phyloP scores from a whole-genome alignment of 768 basidiomycete genomes.

The Tricholoma sp. region DNA sequence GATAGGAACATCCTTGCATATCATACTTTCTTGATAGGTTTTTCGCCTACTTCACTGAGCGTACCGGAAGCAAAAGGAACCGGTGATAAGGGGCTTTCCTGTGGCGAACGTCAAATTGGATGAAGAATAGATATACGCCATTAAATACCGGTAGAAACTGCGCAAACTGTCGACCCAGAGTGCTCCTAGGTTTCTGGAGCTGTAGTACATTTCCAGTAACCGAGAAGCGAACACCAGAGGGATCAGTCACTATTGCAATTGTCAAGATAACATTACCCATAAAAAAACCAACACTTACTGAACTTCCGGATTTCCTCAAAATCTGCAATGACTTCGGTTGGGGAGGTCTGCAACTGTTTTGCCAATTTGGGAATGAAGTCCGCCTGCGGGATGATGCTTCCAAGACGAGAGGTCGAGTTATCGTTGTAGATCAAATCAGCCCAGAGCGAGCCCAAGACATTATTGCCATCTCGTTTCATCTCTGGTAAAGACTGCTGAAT shows the following conservation, averaged over 20 bases:
- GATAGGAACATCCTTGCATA: neutral
- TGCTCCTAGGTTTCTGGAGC: constrained; percentile 64
- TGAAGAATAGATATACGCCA: neutral
- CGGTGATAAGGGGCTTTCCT: constrained; percentile 56
- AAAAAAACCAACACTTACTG: constrained; percentile 41
- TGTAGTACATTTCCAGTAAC: constrained; percentile 83
- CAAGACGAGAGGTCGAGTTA: constrained; percentile 63
- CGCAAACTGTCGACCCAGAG: constrained; percentile 70
- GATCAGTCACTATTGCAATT: constrained; percentile 63
- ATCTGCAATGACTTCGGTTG: constrained; percentile 65
- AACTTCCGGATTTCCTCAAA: constrained; percentile 69
- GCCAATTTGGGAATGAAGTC: constrained; percentile 77
- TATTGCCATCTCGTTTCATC: constrained; percentile 83
- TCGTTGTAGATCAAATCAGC: constrained; percentile 61
- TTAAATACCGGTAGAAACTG: constrained; percentile 50
- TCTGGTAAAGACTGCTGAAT: constrained; percentile 87
- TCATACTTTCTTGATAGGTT: constrained; percentile 65
- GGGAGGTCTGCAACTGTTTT: constrained; percentile 65
- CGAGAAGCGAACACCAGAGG: constrained; percentile 80
- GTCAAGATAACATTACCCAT: neutral
- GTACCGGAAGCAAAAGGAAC: constrained; percentile 64
- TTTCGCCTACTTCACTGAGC: constrained; percentile 69
- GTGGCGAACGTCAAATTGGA: constrained; percentile 4
- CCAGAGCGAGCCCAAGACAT: constrained; percentile 71
- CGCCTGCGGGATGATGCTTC: constrained; percentile 64